Base-by-base conservation (phyloP, 108 stramenopile species). In the Nitzschia palea region DNA sequence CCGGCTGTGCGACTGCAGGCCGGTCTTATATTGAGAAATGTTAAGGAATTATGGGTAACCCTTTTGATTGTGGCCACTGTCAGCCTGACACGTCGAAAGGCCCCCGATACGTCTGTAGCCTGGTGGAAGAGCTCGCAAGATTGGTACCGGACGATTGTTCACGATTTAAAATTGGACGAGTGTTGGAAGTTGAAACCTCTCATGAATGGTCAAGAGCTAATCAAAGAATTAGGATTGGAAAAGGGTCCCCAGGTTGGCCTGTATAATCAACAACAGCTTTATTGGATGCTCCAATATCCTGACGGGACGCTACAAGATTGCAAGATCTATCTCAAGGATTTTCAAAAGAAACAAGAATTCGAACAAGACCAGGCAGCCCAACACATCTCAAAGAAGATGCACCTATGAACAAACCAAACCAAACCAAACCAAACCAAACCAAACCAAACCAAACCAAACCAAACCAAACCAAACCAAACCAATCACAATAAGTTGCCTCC, bases 271-370 rank as follows among this genome's bases (percentile, higher is more conserved):
- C 88, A 90, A 75, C 89, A 94, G 73, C 61, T 77, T 3, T 70
- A 71, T 37, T 94, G 92, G 92, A 90, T 85, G 81, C 69, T 94
- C 4, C 43, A 80, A 35, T 78, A 94, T 68, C 92, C 92, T 3
- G 55, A 65, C 3, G 92, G 89, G 33, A 79, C 89, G 17, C 72
- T 62, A 42, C 84, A 89, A 20, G 86, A 89, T 10, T 86, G 84
- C 40, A 58, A 75, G 50, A 31, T 54, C 1, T 81, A 89, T 62
- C 71, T 94, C 47, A 73, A 68, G 36, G 57, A 60, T n/a, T 66
- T 78, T 31, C 80, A 82, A 53, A 71, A 70, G 30, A 62, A 71
- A 44, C 59, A 77, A 61, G 87, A 88, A 33, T 50, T 55, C 17
- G 74, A 76, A 36, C 22, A 69, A 23, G 47, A 58, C 34, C 33